These are phyloP conservation scores for Ophiostoma sp. DNA, from an alignment of 2,329 filamentous ascomycete species.

Conservation along the genomic window DNA sequence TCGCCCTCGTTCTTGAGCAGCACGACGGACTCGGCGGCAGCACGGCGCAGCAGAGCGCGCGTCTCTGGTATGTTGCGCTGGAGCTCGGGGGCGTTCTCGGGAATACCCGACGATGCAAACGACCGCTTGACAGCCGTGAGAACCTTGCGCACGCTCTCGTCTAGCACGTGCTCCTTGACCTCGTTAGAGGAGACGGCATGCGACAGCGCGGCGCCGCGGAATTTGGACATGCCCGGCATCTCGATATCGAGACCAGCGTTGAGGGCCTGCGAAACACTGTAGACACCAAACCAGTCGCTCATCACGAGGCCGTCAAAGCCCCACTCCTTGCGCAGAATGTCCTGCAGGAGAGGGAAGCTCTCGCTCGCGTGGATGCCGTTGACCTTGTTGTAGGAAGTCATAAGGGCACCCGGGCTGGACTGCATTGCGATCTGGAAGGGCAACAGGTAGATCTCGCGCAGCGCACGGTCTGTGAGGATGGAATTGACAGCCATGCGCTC, in stretches of 20 bases:
- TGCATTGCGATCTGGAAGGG: conserved; percentile 37
- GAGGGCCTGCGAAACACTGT: conserved; percentile 29
- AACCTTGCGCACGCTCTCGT: conserved; percentile 31
- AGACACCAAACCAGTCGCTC: conserved; percentile 37
- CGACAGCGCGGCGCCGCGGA: conserved; percentile 27
- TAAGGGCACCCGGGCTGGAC: conserved; percentile 30
- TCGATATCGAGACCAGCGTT: conserved; percentile 31
- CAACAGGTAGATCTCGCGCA: conserved; percentile 39
- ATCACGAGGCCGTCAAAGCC: conserved; percentile 37
- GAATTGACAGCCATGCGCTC: conserved; percentile 35
- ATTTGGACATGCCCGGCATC: conserved; percentile 32
- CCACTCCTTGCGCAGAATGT: conserved; percentile 38
- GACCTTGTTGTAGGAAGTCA: conserved; percentile 39
- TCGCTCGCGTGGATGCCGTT: conserved; percentile 38
- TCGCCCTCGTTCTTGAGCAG: conserved; percentile 46
- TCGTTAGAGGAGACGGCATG: conserved; percentile 24
- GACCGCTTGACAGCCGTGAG: conserved; percentile 27
- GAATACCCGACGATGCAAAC: not conserved
- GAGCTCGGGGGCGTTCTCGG: conserved; percentile 22
- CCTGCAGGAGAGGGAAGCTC: conserved; percentile 33
- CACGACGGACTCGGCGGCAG: conserved; percentile 25
- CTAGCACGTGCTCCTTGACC: conserved; percentile 28
- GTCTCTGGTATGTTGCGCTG: conserved; percentile 20
- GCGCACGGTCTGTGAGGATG: conserved; percentile 36
- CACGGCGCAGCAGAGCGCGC: conserved; percentile 20